Base-by-base conservation (phyloP, 1,284 basidiomycete genomes). In the Porogramme epimiltina region DNA sequence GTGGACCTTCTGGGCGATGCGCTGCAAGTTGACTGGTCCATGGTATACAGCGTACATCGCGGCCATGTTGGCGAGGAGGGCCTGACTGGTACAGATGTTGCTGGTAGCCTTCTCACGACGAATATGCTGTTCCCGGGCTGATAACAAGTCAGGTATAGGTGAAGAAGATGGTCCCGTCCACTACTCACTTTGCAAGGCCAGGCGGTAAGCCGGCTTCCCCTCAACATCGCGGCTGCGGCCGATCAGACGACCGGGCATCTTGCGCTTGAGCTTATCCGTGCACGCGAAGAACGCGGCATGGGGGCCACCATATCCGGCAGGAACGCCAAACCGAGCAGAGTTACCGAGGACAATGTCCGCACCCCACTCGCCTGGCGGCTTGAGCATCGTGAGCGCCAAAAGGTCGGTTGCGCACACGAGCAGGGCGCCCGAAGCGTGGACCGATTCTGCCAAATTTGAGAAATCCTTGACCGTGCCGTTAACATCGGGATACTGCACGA, bases 21-120 rank as follows among this genome's bases (percentile, higher is more conserved):
- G 84, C 58, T 80, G 78, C 25, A 99, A 79, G 51, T 95, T 95
- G 39, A 80, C 80, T 1, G 97, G 93, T 19, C 96, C 96, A 67
- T 99, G 97, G 71, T 97, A 98, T 41, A 99, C 87, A 6, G 96
- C 92, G 67, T 95, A 97, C 94, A 97, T 96, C 37, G 94, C 92
- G 15, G 95, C 91, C 89, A 96, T 95, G 72, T 98, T 98, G 44
- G 95, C 95, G 31, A 98, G 87, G 18, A 98, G 82, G 0, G 93
- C 95, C 72, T 98, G 94, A 62, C 86, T 89, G 10, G 94, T 95
- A 68, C 93, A 96, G 56, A 96, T 95, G 66, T 96, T 95, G 64
- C 91, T 94, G 3, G 93, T 95, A 0, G 94, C 95, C 75, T 95
- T 96, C 70, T 97, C 95, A 24, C 95, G 88, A 55, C 95, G 89